Evolutionary conservation across 2,329 filamentous ascomycete species (phyloP).

Genomic region (Aspergillus arachidicola): DNA sequence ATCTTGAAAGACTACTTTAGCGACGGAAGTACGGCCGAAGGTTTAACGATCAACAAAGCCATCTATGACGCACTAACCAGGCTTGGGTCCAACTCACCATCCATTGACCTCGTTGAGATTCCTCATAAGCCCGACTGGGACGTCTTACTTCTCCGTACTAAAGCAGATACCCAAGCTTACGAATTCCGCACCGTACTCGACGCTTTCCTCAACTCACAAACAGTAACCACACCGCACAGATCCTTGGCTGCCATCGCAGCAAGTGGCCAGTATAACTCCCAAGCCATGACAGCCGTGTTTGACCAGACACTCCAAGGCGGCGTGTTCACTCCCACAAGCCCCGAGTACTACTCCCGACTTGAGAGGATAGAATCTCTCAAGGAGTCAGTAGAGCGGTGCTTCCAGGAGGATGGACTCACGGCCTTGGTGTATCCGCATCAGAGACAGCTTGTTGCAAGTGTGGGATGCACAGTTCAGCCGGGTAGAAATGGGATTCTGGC

Average conservation of each 20-base stretch:
- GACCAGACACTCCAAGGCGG: constrained; percentile 58
- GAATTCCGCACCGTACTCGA: constrained; percentile 62
- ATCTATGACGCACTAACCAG: constrained; percentile 51
- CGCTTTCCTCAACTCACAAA: constrained; percentile 53
- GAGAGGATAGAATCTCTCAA: constrained; percentile 57
- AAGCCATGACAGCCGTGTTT: constrained; percentile 58
- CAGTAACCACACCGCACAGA: constrained; percentile 23
- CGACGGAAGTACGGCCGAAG: not conserved
- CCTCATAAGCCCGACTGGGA: constrained; percentile 18
- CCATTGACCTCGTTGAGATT: constrained; percentile 3
- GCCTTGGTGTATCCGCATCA: constrained; percentile 67
- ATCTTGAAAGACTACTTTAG: constrained; percentile 8
- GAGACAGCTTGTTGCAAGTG: constrained; percentile 62
- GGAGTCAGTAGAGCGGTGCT: constrained; percentile 53
- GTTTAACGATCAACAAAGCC: constrained; percentile 55
- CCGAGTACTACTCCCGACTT: constrained; percentile 53
- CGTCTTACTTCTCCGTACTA: constrained; percentile 36
- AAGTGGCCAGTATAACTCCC: constrained; percentile 53
- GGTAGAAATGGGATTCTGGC: constrained; percentile 62
- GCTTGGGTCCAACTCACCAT: not conserved
- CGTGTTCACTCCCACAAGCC: constrained; percentile 55
- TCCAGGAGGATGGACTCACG: constrained; percentile 54
- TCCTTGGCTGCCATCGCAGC: constrained; percentile 55
- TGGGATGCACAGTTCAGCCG: constrained; percentile 60
- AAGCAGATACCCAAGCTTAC: constrained; percentile 62